These are phyloP conservation scores for Fusarium longipes DNA, from an alignment of 2,329 filamentous ascomycete genomes.

Conservation along the genomic window DNA sequence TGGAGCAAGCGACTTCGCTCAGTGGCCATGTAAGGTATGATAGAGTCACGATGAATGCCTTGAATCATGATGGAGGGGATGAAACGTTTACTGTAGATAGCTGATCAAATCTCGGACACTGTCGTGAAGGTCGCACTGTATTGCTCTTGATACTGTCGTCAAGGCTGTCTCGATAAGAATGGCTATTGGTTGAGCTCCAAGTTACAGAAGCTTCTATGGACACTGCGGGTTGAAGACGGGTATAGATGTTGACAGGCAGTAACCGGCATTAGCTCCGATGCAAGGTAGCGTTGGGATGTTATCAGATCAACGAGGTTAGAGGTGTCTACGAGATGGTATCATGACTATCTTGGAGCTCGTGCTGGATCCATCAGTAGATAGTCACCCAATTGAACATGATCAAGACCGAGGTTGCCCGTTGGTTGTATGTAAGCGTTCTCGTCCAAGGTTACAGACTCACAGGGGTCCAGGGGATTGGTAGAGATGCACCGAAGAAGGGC, in stretches of 20 bases:
- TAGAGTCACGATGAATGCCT: conserved; percentile 6
- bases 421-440: conserved; percentile 12
- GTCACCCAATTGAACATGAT: background rate
- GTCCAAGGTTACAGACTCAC: conserved; percentile 8
- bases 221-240: conserved; percentile 4
- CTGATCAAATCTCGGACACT: conserved; percentile 18
- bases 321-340: conserved; percentile 1
- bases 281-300: conserved; percentile 36
- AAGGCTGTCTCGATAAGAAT: conserved; percentile 18
- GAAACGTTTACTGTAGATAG: conserved; percentile 37
- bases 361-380: background rate
- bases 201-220: conserved; percentile 8
- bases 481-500: conserved; percentile 14
- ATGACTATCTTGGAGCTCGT: conserved; percentile 18
- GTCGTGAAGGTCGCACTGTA: conserved; percentile 37
- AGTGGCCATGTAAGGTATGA: conserved; percentile 29
- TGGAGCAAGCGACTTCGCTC: conserved; percentile 22
- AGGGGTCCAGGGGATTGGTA: conserved; percentile 18
- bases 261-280: conserved; percentile 26
- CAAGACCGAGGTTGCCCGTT: background rate
- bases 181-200: background rate
- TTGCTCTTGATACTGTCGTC: conserved; percentile 18
- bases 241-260: conserved; percentile 4
- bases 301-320: conserved; percentile 26
- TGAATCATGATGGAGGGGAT: conserved; percentile 19